phyloP scores from a whole-genome alignment of 257 asterid species.

The Solanum gracilifrons region DNA sequence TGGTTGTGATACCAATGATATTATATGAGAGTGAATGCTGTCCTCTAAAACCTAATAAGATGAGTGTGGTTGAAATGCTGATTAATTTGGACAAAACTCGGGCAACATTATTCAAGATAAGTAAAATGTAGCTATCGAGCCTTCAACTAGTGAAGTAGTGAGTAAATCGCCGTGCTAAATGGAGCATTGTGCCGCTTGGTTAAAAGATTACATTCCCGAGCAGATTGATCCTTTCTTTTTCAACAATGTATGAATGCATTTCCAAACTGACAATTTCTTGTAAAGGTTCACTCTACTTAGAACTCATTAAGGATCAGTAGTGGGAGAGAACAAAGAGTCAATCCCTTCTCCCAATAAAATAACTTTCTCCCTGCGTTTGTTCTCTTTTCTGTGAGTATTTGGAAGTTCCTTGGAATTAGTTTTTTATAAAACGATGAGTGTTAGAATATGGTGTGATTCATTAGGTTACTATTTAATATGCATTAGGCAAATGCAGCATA shows the following conservation, averaged over 20 bases:
- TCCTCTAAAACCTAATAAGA: background rate
- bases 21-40: background rate
- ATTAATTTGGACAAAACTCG: background rate
- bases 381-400: background rate
- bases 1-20: background rate
- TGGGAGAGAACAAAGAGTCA: background rate
- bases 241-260: background rate
- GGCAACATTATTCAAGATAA: background rate
- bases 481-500: background rate
- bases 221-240: background rate
- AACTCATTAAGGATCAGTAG: background rate
- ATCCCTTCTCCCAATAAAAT: background rate
- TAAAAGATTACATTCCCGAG: background rate
- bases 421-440: background rate
- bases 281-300: background rate
- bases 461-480: background rate
- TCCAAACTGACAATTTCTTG: background rate
- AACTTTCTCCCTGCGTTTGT: background rate
- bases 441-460: background rate
- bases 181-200: background rate
- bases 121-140: background rate
- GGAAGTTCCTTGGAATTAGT: background rate
- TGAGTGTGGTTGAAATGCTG: background rate
- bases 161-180: background rate
- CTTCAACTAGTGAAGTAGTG: background rate